Percentiles rank a stretch among this genome's conserved stretches.
Evolutionary conservation across 1,284 basidiomycete genomes (phyloP).

Genomic region (Pholiota adiposa): DNA sequence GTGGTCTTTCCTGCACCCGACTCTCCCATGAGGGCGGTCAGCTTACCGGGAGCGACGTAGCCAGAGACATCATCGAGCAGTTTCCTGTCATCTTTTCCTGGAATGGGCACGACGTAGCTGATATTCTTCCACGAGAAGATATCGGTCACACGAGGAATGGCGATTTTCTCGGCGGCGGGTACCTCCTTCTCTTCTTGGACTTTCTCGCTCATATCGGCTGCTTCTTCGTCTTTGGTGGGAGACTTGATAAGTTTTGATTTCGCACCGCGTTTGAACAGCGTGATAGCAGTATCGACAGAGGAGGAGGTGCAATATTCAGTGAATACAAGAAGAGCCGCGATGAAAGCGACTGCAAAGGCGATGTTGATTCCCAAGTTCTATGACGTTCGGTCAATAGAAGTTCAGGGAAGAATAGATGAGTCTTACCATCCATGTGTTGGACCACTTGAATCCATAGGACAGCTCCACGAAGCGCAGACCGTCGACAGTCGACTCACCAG

Average conservation of each 20-base stretch:
- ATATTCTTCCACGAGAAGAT: slow-evolving; percentile 66
- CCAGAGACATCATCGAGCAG: slow-evolving; percentile 81
- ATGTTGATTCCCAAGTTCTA: slow-evolving; percentile 59
- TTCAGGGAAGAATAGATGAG: not conserved
- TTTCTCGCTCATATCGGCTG: slow-evolving; percentile 33
- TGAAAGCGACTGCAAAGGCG: slow-evolving; percentile 53
- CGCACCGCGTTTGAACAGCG: slow-evolving; percentile 45
- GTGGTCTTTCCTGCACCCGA: slow-evolving; percentile 67
- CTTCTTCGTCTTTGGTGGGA: slow-evolving; percentile 22
- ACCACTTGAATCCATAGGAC: slow-evolving; percentile 53
- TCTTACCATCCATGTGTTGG: slow-evolving; percentile 57
- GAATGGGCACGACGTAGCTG: slow-evolving; percentile 66
- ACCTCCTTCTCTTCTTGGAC: slow-evolving; percentile 1
- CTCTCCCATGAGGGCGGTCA: slow-evolving; percentile 73
- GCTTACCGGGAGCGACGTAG: slow-evolving; percentile 78
- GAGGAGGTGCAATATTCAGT: slow-evolving; percentile 46
- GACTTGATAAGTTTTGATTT: slow-evolving; percentile 19
- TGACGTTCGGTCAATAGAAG: not conserved
- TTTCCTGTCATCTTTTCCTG: slow-evolving; percentile 42
- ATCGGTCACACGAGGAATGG: slow-evolving; percentile 34
- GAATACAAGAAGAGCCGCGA: slow-evolving; percentile 52
- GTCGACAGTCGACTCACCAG: slow-evolving; percentile 46
- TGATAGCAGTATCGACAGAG: slow-evolving; percentile 35
- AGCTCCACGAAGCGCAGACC: slow-evolving; percentile 56
- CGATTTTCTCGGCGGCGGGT: slow-evolving; percentile 7